Evolutionary conservation across 495 filamentous ascomycete genomes (phyloP), one percentile per base, ranked within the genome.

Genomic region (Annulohypoxylon bovei): DNA sequence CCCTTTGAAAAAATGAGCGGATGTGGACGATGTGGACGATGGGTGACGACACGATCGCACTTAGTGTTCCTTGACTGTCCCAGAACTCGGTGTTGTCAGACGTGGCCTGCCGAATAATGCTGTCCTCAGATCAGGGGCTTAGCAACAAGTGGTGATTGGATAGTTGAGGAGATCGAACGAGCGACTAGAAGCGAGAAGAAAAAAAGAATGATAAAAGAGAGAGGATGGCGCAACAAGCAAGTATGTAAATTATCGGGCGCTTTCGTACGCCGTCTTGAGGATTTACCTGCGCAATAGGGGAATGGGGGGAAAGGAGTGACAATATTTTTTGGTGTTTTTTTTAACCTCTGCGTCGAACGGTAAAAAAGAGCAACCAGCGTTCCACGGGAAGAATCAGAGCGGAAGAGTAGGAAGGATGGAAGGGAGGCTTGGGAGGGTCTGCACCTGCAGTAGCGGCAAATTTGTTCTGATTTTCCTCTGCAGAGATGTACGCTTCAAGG

Each of bases 91-190:
- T 70, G 57, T n/a, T 64, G 71, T 73, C 62, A 62, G 65, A 72
- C 68, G 64, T 75, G 68, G 62, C 64, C 67, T 62, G 75, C 70
- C 68, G 70, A 56, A 70, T 65, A 68, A 72, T 72, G 70, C 71
- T 73, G 54, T 72, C 68, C 68, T 76, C 68, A 65, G 74, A 76
- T 76, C 74, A 75, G 72, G 72, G 70, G 74, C 33, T 49, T 49
- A 46, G 47, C 40, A 65, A 63, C 56, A 62, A 60, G 57, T 60
- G 23, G 61, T 73, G 70, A 72, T 69, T 73, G 66, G 67, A 58
- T 62, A 52, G 53, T 49, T 25, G 16, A 35, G 47, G 23, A 68
- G 63, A 73, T 60, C 53, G 69, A 77, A 70, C 61, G 73, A 75
- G 68, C 62, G 74, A 76, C 74, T 69, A 32, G 62, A 50, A 20